Percentiles rank a stretch among this genome's conserved stretches.
phyloP scores from a whole-genome alignment of 108 stramenopile species.

The Skeletonema menzelii region DNA sequence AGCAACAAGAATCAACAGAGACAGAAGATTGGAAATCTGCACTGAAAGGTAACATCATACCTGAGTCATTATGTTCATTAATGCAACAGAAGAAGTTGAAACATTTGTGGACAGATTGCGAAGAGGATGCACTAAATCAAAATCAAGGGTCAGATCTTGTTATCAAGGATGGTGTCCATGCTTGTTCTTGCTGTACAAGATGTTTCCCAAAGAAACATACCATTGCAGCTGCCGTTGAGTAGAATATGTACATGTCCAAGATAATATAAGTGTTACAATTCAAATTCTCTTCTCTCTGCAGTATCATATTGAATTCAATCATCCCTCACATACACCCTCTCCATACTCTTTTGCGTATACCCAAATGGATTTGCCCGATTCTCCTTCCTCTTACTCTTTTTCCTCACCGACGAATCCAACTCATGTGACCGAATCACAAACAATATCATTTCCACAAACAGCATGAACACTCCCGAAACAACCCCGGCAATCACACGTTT shows the following conservation, averaged over 20 bases:
- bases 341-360: slow-evolving; percentile 37
- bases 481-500: slow-evolving; percentile 77
- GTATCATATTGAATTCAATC: slow-evolving; percentile 4
- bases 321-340: slow-evolving; percentile 22
- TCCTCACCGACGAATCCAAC: slow-evolving; percentile 60
- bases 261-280: background rate
- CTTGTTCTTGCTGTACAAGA: slow-evolving; percentile 44
- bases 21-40: background rate
- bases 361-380: slow-evolving; percentile 55
- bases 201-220: slow-evolving; percentile 24
- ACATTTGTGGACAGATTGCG: slow-evolving; percentile 47
- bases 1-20: background rate
- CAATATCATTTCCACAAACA: slow-evolving; percentile 88
- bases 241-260: background rate
- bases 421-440: slow-evolving; percentile 89
- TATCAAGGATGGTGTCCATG: slow-evolving; percentile 13
- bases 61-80: slow-evolving; percentile 11
- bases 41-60: slow-evolving; percentile 17
- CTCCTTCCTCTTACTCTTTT: slow-evolving; percentile 61
- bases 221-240: background rate
- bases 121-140: slow-evolving; percentile 9
- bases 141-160: background rate
- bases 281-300: background rate
- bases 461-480: slow-evolving; percentile 70
- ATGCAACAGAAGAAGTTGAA: slow-evolving; percentile 10